These are phyloP conservation scores for Acacia confusa DNA, from an alignment of 306 rosid genomes.

Conservation along the genomic window DNA sequence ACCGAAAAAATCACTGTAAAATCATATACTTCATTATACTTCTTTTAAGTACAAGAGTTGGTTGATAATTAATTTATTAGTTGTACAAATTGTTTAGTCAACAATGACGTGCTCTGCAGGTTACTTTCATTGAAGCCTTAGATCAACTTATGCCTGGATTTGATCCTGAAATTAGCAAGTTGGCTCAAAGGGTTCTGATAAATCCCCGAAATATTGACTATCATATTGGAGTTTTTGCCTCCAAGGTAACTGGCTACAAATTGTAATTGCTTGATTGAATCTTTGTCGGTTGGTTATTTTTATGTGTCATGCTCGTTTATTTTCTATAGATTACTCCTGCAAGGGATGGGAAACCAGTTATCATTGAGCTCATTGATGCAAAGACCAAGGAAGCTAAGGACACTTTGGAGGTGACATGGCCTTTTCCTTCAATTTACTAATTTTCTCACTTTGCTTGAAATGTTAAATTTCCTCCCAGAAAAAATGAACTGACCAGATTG, in stretches of 20 bases:
- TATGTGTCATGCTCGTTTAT: slow-evolving; percentile 14
- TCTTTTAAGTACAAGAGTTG: slow-evolving; percentile 3
- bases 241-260: slow-evolving; percentile 62
- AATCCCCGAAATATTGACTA: slow-evolving; percentile 92
- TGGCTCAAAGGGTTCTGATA: slow-evolving; percentile 94
- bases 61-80: slow-evolving; percentile 10
- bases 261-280: slow-evolving; percentile 28
- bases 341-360: slow-evolving; percentile 93
- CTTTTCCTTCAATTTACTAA: not conserved
- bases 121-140: slow-evolving; percentile 93
- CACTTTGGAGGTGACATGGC: slow-evolving; percentile 75
- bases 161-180: slow-evolving; percentile 98
- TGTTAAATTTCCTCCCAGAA: not conserved
- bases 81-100: slow-evolving; percentile 16
- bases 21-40: not conserved
- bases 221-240: slow-evolving; percentile 93
- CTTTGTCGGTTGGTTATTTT: slow-evolving; percentile 15
- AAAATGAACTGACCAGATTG: not conserved
- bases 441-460: slow-evolving; percentile 9
- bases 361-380: slow-evolving; percentile 94
- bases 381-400: slow-evolving; percentile 90
- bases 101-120: slow-evolving; percentile 55
- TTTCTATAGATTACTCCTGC: slow-evolving; percentile 88
- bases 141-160: slow-evolving; percentile 99
- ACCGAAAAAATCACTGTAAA: not conserved